Evolutionary conservation across 202 grass and related monocot genomes (phyloP).

Genomic region (Saccharum hybrid): DNA sequence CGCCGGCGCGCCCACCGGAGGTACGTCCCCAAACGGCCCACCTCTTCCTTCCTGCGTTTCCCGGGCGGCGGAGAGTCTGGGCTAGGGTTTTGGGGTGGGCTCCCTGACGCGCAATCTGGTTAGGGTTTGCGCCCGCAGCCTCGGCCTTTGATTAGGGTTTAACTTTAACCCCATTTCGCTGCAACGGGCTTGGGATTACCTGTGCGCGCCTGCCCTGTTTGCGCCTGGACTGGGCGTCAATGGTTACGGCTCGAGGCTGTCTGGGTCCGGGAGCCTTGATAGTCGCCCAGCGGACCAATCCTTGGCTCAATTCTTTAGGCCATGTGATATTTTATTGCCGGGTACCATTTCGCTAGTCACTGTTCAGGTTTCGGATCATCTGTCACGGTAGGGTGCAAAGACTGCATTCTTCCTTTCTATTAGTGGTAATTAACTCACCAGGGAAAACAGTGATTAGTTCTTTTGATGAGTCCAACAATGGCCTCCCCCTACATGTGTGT

Average conservation of each 20-base stretch:
- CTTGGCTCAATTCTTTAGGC: background rate
- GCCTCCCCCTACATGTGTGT: background rate
- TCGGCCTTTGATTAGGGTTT: constrained; percentile 34
- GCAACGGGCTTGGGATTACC: background rate
- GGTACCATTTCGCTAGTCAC: background rate
- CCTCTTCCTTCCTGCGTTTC: background rate
- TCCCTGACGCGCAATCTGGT: background rate
- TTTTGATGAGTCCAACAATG: background rate
- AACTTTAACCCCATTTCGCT: constrained; percentile 31
- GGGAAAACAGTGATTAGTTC: background rate
- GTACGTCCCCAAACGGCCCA: constrained; percentile 2
- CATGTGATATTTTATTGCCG: background rate
- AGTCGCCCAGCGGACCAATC: background rate
- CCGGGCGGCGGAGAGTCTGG: background rate
- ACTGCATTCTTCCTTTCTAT: background rate
- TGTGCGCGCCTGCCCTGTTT: background rate
- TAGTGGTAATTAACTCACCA: background rate
- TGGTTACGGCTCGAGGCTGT: background rate
- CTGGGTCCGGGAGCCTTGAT: background rate
- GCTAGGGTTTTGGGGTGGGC: constrained; percentile 33
- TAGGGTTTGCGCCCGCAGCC: background rate
- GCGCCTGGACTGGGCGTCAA: background rate
- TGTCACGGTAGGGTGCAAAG: background rate
- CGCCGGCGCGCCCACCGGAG: background rate
- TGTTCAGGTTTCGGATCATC: background rate